Base-by-base conservation (phyloP, 2,329 filamentous ascomycete species). In the Phaeosphaeriaceae sp. region DNA sequence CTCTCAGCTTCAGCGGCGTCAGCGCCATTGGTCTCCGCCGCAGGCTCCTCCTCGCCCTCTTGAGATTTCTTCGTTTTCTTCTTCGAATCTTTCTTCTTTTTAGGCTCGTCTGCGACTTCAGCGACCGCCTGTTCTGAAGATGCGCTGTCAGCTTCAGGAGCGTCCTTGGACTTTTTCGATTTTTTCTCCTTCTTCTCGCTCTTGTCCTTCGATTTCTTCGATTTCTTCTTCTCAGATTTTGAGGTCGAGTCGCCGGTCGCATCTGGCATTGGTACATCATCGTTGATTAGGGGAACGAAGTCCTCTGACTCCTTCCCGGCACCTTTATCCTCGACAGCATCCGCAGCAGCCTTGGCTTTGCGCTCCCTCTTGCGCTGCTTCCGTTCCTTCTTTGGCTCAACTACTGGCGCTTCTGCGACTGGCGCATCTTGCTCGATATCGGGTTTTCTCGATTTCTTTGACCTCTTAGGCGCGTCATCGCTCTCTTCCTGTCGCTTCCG, bases 401-500 rank as follows among this genome's bases (percentile, higher is more conserved):
- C 61, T 59, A 61, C 54, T 21, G 60, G 58, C 32, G 52, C 60
- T 24, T 70, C 66, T 35, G 55, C 47, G 5, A 51, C 55, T 8
- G 51, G 53, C 52, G 61, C 67, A 55, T 68, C 62, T 26, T 53
- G 50, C 28, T 57, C 44, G 28, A 68, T 61, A 9, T 65, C 65
- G 21, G 59, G 43, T 56, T 67, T 70, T 56, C 72, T 75, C 21
- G 67, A 68, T 52, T 76, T 77, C 55, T 75, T 76, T 2, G 65
- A 67, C 56, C 74, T 76, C 48, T 77, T 74, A 0, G 65, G 58
- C 22, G 63, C 67, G 11, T 66, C 65, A n/a, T 69, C 68, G 40
- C 54, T 64, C 24, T 60, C 65, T 3, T 64, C 66, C 48, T 73
- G 68, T 58, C 73, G 66, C 69, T 77, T 76, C 60, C 74, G 73